Conservation (phyloP, 495 filamentous ascomycete genomes). For the Parachaetomium inaequale region DNA sequence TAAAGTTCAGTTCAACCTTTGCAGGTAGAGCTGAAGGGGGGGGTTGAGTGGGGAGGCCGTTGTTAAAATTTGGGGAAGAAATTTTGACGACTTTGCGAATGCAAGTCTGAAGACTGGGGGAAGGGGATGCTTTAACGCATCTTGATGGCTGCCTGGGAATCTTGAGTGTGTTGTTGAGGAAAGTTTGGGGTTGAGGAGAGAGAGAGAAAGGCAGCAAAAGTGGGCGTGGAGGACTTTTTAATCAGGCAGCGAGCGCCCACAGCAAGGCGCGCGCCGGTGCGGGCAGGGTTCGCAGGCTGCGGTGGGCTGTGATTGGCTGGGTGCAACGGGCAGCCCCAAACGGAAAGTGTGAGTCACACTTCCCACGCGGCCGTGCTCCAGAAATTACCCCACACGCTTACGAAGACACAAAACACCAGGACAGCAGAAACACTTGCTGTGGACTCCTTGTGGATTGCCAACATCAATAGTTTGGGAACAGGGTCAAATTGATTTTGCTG, state of each 20-base stretch:
- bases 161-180: constrained; percentile 13
- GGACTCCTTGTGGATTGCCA: background rate
- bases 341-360: constrained; percentile 34
- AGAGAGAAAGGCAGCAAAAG: constrained; percentile 23
- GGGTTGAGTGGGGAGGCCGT: constrained; percentile 43
- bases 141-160: constrained; percentile 34
- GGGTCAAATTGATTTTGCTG: background rate
- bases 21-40: constrained; percentile 48
- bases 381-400: constrained; percentile 13
- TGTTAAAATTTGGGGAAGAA: constrained; percentile 38
- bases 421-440: background rate
- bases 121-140: constrained; percentile 36
- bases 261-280: constrained; percentile 7
- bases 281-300: background rate
- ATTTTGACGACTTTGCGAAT: constrained; percentile 41
- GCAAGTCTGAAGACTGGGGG: constrained; percentile 23
- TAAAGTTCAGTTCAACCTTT: constrained; percentile 54
- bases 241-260: constrained; percentile 36
- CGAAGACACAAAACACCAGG: background rate
- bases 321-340: constrained; percentile 27
- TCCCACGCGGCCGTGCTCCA: background rate
- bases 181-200: constrained; percentile 29
- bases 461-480: background rate
- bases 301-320: constrained; percentile 17
- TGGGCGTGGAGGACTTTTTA: constrained; percentile 31